phyloP scores from a whole-genome alignment of 2,329 filamentous ascomycete species.

The Fusarium mangiferae region DNA sequence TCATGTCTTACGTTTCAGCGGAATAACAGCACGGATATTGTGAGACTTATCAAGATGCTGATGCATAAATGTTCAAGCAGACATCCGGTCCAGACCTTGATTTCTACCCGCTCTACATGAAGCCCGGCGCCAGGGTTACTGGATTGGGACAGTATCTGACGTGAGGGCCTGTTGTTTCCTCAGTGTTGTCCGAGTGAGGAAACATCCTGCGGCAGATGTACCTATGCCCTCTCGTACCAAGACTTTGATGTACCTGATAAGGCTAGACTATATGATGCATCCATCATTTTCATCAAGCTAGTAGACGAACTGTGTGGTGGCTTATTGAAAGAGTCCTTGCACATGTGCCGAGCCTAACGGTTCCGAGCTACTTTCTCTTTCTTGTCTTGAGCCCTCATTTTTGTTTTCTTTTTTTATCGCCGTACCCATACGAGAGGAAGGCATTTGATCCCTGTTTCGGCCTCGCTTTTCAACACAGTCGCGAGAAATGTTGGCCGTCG shows the following conservation, averaged over 20 bases:
- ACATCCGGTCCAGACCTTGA: not conserved
- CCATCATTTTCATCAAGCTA: not conserved
- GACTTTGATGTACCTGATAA: not conserved
- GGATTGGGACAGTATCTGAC: not conserved
- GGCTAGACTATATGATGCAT: not conserved
- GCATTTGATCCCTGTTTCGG: not conserved
- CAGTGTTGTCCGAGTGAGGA: not conserved
- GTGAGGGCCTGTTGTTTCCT: not conserved
- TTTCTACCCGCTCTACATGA: not conserved
- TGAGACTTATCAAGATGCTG: fast-evolving
- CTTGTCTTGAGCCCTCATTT: no score
- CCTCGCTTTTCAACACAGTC: slow-evolving; percentile 18
- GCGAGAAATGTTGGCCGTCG: slow-evolving; percentile 7
- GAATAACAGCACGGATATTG: not conserved
- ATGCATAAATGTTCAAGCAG: not conserved
- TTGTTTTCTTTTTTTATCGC: fast-evolving
- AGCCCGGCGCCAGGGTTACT: not conserved
- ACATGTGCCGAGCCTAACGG: not conserved
- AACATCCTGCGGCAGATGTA: not conserved
- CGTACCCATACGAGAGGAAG: fast-evolving
- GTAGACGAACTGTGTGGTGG: not conserved
- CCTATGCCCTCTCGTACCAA: not conserved
- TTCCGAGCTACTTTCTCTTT: not conserved
- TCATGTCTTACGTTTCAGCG: not conserved
- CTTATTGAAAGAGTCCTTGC: not conserved